phyloP scores from a whole-genome alignment of 345 rosid species.

The Brassica nigra region DNA sequence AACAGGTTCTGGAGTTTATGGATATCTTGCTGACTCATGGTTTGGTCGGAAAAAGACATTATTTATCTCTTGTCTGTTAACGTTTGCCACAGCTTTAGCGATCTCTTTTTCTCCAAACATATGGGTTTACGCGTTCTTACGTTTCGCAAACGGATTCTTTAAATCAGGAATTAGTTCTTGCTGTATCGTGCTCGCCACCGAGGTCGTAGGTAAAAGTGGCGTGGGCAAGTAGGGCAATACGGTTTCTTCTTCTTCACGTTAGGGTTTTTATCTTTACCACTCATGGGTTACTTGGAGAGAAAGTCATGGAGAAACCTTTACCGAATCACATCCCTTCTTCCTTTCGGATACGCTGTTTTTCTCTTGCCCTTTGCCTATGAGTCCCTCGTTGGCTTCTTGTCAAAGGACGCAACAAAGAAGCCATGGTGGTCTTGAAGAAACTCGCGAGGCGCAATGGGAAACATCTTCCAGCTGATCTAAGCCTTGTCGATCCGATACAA shows the following conservation, averaged over 20 bases:
- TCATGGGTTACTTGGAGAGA: conserved; percentile 59
- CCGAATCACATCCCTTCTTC: conserved; percentile 52
- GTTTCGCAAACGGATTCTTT: conserved; percentile 60
- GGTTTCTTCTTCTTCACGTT: conserved; percentile 74
- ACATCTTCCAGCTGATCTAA: conserved; percentile 49
- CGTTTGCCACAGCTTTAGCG: conserved; percentile 55
- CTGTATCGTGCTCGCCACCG: conserved; percentile 72
- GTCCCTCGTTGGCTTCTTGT: conserved; percentile 77
- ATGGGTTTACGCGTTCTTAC: conserved; percentile 64
- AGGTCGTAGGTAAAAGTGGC: conserved; percentile 73
- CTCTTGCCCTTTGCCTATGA: conserved; percentile 59
- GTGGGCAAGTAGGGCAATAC: conserved; percentile 74
- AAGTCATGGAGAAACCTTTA: conserved; percentile 60
- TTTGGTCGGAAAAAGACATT: conserved; percentile 67
- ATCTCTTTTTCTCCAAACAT: conserved; percentile 73
- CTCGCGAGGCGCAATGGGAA: conserved; percentile 57
- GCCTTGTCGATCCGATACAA: conserved; percentile 41
- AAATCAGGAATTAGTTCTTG: conserved; percentile 67
- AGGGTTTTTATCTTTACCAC: conserved; percentile 68
- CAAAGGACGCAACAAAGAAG: conserved; percentile 57
- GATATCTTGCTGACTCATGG: conserved; percentile 59
- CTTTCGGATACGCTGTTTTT: conserved; percentile 50
- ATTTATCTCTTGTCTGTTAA: conserved; percentile 50
- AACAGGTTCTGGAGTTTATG: conserved; percentile 62
- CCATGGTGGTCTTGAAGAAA: conserved; percentile 47